Evolutionary conservation across 2,329 filamentous ascomycete species (phyloP), one percentile per base, ranked within the genome.

Genomic region (Phialocephala sp.): DNA sequence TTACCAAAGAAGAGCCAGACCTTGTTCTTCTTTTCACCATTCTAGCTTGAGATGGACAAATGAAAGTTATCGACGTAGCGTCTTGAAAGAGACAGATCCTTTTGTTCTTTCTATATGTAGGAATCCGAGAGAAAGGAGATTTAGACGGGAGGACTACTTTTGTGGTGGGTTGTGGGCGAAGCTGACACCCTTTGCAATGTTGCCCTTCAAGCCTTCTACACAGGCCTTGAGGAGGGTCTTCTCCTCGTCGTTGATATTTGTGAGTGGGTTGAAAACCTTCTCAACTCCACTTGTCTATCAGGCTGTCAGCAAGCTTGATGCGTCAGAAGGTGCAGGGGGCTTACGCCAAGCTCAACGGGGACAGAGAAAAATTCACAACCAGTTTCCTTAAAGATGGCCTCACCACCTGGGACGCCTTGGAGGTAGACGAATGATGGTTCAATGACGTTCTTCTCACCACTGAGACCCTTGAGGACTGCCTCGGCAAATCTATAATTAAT

Each of bases 351-450:
- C 83, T 97, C 92, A 73, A 98, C 88, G 68, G 94, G 94, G 63
- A 96, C 93, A 66, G 95, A 97, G 88, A 99, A 99, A 86, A 92
- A 99, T 64, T 99, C 94, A 70, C 87, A 81, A 73, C 93, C 94
- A 68, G 90, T 93, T 76, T 89, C 87, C 85, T 97, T 93, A 69
- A 86, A 86, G 74, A 99, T 90, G 72, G 87, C 92, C 62, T 94
- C 91, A 76, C 95, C 95, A 68, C 94, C 95, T 62, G 91, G 82
- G 59, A 99, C 87, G 80, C 94, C 94, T 59, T 92, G 90, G 41
- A 98, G 91, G 85, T 97, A 97, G 82, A 99, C 90, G 81, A 91
- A 99, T 79, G 93, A 95, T 75, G 94, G 93, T 86, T 97, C 94
- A 69, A 97, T 85, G 73, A 99, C 91, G 71, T 92, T 93, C 83